Percentiles rank a stretch among this genome's conserved stretches.
These are phyloP conservation scores for Hysterangium stoloniferum DNA, from an alignment of 768 basidiomycete genomes.

Conservation along the genomic window DNA sequence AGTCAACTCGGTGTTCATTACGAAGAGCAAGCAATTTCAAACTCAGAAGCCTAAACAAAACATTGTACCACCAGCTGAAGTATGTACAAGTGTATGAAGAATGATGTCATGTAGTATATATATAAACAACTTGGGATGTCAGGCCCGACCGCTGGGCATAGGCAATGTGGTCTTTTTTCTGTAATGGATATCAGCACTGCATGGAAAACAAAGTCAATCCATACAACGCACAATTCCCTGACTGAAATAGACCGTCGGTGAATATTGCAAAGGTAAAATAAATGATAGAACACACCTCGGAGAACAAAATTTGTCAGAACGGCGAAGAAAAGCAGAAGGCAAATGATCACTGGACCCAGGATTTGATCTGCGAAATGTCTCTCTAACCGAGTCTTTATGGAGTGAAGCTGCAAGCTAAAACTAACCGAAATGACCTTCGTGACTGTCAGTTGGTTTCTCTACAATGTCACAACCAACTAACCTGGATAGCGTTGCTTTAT, in stretches of 20 bases:
- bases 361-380: constrained; percentile 56
- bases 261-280: not conserved
- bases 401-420: constrained; percentile 12
- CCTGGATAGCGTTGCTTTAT: constrained; percentile 85
- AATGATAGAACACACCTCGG: constrained; percentile 48
- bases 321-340: constrained; percentile 75
- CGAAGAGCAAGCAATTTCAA: not conserved
- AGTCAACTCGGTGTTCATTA: constrained; percentile 4
- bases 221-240: constrained; percentile 8
- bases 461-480: not conserved
- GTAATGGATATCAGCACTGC: not conserved
- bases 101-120: not conserved
- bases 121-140: not conserved
- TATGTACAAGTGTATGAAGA: too few relatives aligned
- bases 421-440: constrained; percentile 61
- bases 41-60: not conserved
- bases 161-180: not conserved
- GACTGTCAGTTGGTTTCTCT: too few relatives aligned
- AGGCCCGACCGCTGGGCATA: not conserved
- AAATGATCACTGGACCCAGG: constrained; percentile 76
- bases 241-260: not conserved
- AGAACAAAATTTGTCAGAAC: constrained; percentile 84
- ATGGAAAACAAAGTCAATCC: not conserved
- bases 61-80: too few relatives aligned
- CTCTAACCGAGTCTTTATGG: not conserved